Evolutionary conservation across 257 asterid species (phyloP).

Genomic region (Solanum acaule): DNA sequence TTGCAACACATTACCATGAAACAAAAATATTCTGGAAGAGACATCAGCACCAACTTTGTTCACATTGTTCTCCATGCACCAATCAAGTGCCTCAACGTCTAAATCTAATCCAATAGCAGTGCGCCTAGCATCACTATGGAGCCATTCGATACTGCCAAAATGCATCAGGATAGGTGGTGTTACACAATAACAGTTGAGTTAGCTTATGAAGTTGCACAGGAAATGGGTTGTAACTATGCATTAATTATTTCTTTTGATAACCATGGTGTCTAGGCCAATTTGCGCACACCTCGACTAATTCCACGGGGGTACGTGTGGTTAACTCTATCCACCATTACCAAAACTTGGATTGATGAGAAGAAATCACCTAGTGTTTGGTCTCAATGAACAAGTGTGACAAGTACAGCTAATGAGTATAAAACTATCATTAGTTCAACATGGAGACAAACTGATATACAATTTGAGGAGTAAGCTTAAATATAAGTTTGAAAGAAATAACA

Average conservation of each 20-base stretch:
- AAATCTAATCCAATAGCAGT: conserved; percentile 93
- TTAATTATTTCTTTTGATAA: not conserved
- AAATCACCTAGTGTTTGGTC: not conserved
- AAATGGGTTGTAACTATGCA: not conserved
- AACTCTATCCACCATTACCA: not conserved
- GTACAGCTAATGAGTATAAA: not conserved
- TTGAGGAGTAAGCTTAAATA: not conserved
- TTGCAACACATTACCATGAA: conserved; percentile 87
- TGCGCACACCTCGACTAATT: not conserved
- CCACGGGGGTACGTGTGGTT: not conserved
- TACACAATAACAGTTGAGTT: not conserved
- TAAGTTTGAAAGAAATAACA: not conserved
- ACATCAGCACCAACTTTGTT: conserved; percentile 73
- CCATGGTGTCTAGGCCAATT: not conserved
- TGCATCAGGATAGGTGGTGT: conserved; percentile 8
- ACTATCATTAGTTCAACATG: not conserved
- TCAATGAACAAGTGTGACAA: not conserved
- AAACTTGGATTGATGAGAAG: not conserved
- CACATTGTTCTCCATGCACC: conserved; percentile 77
- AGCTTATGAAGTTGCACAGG: not conserved
- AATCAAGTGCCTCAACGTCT: conserved; percentile 74
- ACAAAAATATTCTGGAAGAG: conserved; percentile 50
- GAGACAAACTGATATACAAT: not conserved
- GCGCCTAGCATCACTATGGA: conserved; percentile 75
- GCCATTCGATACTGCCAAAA: conserved; percentile 77